Base-by-base conservation (phyloP, 352 stramenopile species). In the Phytophthora rubi region DNA sequence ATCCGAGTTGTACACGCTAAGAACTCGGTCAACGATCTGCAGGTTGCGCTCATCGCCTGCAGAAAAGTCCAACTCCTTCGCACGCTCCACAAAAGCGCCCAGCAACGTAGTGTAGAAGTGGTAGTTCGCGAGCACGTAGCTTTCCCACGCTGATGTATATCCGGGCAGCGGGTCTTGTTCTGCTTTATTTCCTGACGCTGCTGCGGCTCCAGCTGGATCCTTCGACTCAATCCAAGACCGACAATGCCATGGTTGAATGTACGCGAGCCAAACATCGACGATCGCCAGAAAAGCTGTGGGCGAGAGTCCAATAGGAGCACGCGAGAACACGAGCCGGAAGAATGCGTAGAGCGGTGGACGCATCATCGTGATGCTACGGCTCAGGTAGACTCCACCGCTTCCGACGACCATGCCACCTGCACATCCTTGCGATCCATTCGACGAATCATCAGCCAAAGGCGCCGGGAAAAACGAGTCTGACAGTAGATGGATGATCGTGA, bases 61-160 rank as follows among this genome's bases (percentile, higher is more conserved):
- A 3, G 82, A 89, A 47, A 94, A 92, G 35, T 96, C 88, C n/a
- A 96, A 62, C 53, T 96, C 89, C 59, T 92, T 94, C 10, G 88
- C 85, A 7, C 86, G 82, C 66, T 93, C 82, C 48, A 95, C 79
- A 75, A 96, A 95, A 7, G 73, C 81, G 15, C 89, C 89, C 3
- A 96, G 63, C 6, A 96, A 73, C 21, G 82, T 88, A 56, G 89
- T 94, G 70, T 96, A 96, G 58, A 95, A 96, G 63, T 95, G 88
- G 61, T 94, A 95, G 72, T 96, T 96, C 56, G 89, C 89, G 44
- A 96, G 65, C 18, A 96, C 86, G 56, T 88, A 96, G 30, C 80
- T 90, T 64, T 91, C 83, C 85, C 87, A 96, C 13, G 61, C 77
- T 0, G 81, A 53, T 8, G 85, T 82, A 67, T 93, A 96, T 45